Base-by-base conservation (phyloP, 306 rosid genomes). In the Prunus mira region DNA sequence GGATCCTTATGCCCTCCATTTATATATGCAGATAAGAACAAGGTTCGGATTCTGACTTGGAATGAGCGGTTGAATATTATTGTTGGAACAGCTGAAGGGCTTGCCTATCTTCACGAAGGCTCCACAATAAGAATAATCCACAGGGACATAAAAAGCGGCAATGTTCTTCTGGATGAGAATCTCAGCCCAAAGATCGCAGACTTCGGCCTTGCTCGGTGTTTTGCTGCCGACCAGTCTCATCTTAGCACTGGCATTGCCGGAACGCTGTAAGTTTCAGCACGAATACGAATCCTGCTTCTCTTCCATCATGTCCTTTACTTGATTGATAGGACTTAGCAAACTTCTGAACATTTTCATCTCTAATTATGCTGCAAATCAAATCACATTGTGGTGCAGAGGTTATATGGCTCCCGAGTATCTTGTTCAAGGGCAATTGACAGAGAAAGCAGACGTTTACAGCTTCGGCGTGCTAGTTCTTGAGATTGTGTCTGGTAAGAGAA, bases 351-450 rank as follows among this genome's bases (percentile, higher is more conserved):
- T 15, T 57, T 6, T 58, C 14, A 22, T 43, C 51, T 68, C 24
- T 51, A 38, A 50, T 63, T 60, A 34, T 76, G 67, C 19, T 49
- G 27, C 9, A 38, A 38, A 38, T 7, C 17, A 1, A 34, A 25
- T 24, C 17, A 41, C 43, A 8, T 27, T 51, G 61, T 72, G 47
- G 45, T 28, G 20, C 68, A 93, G 98, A 67, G 98, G 98, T 60
- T 93, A 93, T 57, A 93, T 93, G 97, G 98, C 98, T 55, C 97
- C 98, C 0, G 98, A 93, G 78, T 93, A 93, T 88, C 93, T 93
- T 28, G 65, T 84, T 78, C 85, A 93, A 78, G 98, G 98, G 30
- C 96, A 93, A 69, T 93, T 93, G 1, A 93, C 97, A 2, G 97
- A 93, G 20, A 93, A 89, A 78, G 97, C 96, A 52, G 98, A 91